Evolutionary conservation across 2,329 filamentous ascomycete species (phyloP), one percentile per base, ranked within the genome.

Genomic region (Ceratocystis diversiconidia): DNA sequence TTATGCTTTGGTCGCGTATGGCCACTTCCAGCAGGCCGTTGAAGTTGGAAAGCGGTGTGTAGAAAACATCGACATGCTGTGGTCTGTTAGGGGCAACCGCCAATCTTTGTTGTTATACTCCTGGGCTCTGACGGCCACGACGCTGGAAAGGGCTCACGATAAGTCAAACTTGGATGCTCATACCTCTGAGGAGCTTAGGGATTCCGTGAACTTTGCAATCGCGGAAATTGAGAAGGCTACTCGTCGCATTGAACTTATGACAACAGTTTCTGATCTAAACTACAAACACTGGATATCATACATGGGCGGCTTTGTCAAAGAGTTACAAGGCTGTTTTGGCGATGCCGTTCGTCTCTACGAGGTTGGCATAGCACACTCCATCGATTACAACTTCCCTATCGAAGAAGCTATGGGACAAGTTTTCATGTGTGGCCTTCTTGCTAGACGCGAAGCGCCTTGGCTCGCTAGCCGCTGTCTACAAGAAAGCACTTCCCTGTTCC

Each of bases 361-460:
- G 72, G 79, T 83, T 68, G 84, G 85, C 5, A 75, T 91, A 66
- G 87, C 92, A 70, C 88, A 91, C 70, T 83, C 86, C 12, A 79
- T 87, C 22, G 79, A 87, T 65, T 80, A 89, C 70, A 79, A 80
- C 55, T 87, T 88, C 68, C 71, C 81, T 1, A 81, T 90, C 62
- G 88, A 92, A 68, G 87, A 91, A 72, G 88, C 86, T 0, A 77
- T 90, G 1, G 83, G 84, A 17, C 87, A 88, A 71, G 88, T 89
- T 71, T 77, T 91, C 36, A 87, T 91, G 76, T 87, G 85, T 1
- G 86, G 86, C 8, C 86, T 85, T 71, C 83, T 90, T 68, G 78
- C 89, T 64, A 79, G 88, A 15, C 79, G 81, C 68, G 81, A 82
- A 12, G 85, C 87, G 2, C 79, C 83, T 48, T 78, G 89, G 68